These are phyloP conservation scores for Malassezia caprae DNA, from an alignment of 1,284 basidiomycete species.

Conservation along the genomic window DNA sequence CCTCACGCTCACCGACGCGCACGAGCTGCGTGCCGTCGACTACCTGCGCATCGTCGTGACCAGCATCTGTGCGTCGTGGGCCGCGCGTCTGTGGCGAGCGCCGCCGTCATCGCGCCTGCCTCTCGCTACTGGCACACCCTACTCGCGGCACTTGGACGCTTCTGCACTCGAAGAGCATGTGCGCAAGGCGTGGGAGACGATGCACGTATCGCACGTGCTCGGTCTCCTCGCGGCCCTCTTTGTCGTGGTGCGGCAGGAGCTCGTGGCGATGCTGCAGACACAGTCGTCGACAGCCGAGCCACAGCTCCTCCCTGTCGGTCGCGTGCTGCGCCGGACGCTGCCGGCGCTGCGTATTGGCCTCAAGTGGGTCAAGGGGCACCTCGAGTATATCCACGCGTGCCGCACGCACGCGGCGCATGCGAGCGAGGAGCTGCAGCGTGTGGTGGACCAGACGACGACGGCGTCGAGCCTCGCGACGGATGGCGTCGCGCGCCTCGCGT, in stretches of 20 bases:
- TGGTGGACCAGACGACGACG: neutral
- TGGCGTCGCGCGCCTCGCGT: slow-evolving; percentile 5
- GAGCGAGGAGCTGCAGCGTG: slow-evolving; percentile 1
- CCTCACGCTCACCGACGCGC: slow-evolving; percentile 20
- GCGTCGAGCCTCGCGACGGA: slow-evolving; percentile 1
- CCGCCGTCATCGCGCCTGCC: slow-evolving; percentile 16
- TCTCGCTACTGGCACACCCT: slow-evolving; percentile 57
- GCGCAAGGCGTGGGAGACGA: slow-evolving; percentile 55
- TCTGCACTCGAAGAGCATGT: neutral
- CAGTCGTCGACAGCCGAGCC: slow-evolving; percentile 52
- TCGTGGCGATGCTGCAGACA: slow-evolving; percentile 51
- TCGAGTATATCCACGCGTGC: slow-evolving; percentile 57
- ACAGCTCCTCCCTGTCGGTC: slow-evolving; percentile 63
- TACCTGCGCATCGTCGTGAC: slow-evolving; percentile 37
- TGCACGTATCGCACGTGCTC: slow-evolving; percentile 64
- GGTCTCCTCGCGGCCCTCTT: slow-evolving; percentile 61
- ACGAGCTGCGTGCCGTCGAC: slow-evolving; percentile 29
- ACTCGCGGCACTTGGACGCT: neutral
- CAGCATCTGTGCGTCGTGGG: slow-evolving; percentile 33
- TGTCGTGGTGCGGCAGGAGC: slow-evolving; percentile 54
- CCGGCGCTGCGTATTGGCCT: slow-evolving; percentile 75
- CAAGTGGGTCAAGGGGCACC: slow-evolving; percentile 77
- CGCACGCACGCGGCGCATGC: slow-evolving; percentile 20
- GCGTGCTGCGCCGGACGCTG: slow-evolving; percentile 63
- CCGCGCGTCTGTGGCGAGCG: slow-evolving; percentile 12